A percentile compares a stretch with the other conserved stretches of the same genome.
phyloP scores from a whole-genome alignment of 306 rosid species.

The Chamaecrista fasciculata region DNA sequence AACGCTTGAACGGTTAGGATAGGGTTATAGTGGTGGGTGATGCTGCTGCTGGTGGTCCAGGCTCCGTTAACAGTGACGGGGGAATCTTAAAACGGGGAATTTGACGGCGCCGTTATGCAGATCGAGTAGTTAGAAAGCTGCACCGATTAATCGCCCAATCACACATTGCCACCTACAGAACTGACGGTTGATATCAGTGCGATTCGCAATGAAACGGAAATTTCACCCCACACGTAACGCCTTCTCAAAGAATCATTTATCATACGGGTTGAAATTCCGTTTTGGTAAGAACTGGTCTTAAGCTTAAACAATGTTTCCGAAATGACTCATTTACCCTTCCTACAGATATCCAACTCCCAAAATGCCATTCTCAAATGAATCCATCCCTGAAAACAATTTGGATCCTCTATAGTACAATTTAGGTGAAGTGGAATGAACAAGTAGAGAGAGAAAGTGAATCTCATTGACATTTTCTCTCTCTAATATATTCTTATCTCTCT shows the following conservation, averaged over 20 bases:
- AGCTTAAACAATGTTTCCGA: background rate
- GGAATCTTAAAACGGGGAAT: conserved; percentile 25
- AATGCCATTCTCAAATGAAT: no score
- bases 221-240: background rate
- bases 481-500: no score
- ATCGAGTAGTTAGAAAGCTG: conserved; percentile 9
- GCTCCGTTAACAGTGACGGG: conserved; percentile 45
- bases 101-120: conserved; percentile 23
- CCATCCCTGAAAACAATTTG: no score
- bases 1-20: conserved; percentile 40
- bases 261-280: conserved; percentile 28
- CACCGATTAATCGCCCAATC: conserved; percentile 34
- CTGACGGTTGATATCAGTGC: background rate
- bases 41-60: conserved; percentile 57
- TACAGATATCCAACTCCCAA: background rate
- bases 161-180: conserved; percentile 28
- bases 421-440: no score
- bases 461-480: no score
- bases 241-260: conserved; percentile 1
- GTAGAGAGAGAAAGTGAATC: no score
- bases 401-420: no score
- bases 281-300: conserved; percentile 32
- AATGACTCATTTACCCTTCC: background rate
- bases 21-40: conserved; percentile 9
- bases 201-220: conserved; percentile 20